A percentile compares a stretch with the other conserved stretches of the same genome.
These are phyloP conservation scores for Boletus mariae DNA, from an alignment of 1,284 basidiomycete genomes.

Conservation along the genomic window DNA sequence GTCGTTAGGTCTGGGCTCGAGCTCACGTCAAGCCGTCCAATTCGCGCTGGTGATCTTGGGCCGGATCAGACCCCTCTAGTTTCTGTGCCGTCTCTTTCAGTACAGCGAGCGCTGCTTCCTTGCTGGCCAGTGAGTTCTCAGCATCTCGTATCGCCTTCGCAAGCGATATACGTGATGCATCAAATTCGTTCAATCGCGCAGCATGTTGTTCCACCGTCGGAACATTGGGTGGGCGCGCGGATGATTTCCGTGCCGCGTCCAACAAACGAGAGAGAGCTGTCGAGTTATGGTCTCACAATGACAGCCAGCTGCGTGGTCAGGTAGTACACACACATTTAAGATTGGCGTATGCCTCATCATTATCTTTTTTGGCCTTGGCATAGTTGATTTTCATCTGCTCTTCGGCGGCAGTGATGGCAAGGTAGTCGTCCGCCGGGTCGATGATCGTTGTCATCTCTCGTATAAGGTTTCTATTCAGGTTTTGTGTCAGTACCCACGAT, in stretches of 20 bases:
- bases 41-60: slow-evolving; percentile 61
- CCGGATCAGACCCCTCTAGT: slow-evolving; percentile 67
- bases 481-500: background rate
- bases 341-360: slow-evolving; percentile 59
- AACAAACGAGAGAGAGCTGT: slow-evolving; percentile 61
- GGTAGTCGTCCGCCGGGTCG: slow-evolving; percentile 70
- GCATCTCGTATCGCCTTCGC: slow-evolving; percentile 73
- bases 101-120: slow-evolving; percentile 63
- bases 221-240: slow-evolving; percentile 62
- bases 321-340: slow-evolving; percentile 50
- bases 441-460: slow-evolving; percentile 65
- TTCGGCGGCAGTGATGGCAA: slow-evolving; percentile 67
- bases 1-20: background rate
- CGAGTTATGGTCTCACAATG: background rate
- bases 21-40: slow-evolving; percentile 67
- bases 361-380: slow-evolving; percentile 53
- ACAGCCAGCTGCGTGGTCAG: background rate
- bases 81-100: slow-evolving; percentile 58
- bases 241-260: slow-evolving; percentile 66
- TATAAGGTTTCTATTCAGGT: slow-evolving; percentile 52
- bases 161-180: slow-evolving; percentile 58
- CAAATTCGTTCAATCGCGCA: slow-evolving; percentile 59
- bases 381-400: slow-evolving; percentile 59
- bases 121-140: slow-evolving; percentile 59
- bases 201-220: slow-evolving; percentile 64